Evolutionary conservation across 202 grass and related monocot genomes (phyloP).

Genomic region (Zoysia matrella): DNA sequence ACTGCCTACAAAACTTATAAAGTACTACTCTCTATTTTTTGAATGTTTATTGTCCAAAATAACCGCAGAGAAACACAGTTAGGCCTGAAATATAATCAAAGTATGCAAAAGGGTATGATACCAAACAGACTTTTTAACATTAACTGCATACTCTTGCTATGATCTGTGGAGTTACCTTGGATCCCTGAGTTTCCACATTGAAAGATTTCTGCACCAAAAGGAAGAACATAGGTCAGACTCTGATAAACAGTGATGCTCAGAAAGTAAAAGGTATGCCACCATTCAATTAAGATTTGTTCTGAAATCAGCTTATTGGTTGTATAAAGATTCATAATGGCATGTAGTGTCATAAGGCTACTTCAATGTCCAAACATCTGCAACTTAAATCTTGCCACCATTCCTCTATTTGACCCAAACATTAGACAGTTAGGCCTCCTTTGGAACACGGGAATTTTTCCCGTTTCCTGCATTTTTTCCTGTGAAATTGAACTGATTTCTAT

Average conservation of each 20-base stretch:
- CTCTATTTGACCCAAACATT: background rate
- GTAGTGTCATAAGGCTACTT: background rate
- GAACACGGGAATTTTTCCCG: no score
- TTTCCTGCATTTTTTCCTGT: no score
- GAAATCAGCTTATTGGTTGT: background rate
- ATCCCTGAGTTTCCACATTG: slow-evolving; percentile 66
- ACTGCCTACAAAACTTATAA: background rate
- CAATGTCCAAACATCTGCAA: background rate
- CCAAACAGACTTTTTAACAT: background rate
- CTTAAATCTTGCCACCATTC: background rate
- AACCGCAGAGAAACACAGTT: background rate
- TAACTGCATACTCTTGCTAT: background rate
- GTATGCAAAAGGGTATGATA: background rate
- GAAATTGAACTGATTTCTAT: no score
- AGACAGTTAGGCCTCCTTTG: background rate
- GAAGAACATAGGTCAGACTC: slow-evolving; percentile 3
- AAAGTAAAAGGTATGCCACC: background rate
- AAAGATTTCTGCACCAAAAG: slow-evolving; percentile 69
- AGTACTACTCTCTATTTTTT: background rate
- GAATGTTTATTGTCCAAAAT: background rate
- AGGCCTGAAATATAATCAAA: background rate
- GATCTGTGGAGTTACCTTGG: slow-evolving; percentile 50
- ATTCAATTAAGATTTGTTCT: slow-evolving; percentile 1
- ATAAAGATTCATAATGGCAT: background rate
- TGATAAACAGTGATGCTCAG: slow-evolving; percentile 6